phyloP scores from a whole-genome alignment of 495 filamentous ascomycete genomes.

The Pseudotulostoma volvatum region DNA sequence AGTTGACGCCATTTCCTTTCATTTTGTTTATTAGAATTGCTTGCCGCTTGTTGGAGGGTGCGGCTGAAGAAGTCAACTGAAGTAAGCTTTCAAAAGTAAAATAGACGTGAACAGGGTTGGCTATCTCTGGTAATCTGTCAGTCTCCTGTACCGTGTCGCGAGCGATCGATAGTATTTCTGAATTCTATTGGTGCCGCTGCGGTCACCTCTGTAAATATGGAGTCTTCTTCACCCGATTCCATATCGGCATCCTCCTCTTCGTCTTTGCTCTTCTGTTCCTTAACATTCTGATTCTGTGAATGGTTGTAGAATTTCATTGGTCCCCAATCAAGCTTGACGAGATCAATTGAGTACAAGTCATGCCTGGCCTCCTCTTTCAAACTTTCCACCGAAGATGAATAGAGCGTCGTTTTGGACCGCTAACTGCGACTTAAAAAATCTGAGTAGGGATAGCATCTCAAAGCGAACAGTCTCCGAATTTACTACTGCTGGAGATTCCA shows the following conservation, averaged over 20 bases:
- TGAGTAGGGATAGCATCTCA: slow-evolving; percentile 68
- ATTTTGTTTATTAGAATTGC: slow-evolving; percentile 62
- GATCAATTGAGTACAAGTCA: slow-evolving; percentile 79
- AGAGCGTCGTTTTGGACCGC: slow-evolving; percentile 82
- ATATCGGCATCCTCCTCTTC: slow-evolving; percentile 51
- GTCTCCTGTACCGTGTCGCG: slow-evolving; percentile 46
- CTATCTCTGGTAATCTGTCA: slow-evolving; percentile 27
- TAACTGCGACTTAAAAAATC: slow-evolving; percentile 84
- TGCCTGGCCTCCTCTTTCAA: slow-evolving; percentile 93
- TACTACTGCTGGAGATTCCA: slow-evolving; percentile 35
- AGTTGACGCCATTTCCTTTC: too few species aligned
- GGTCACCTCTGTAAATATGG: too few species aligned
- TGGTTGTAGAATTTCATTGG: slow-evolving; percentile 74
- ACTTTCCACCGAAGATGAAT: slow-evolving; percentile 88
- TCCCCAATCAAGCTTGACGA: slow-evolving; percentile 82
- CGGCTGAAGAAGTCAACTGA: slow-evolving; percentile 84
- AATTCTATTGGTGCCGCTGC: too few species aligned
- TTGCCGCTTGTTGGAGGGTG: slow-evolving; percentile 83
- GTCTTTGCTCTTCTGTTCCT: slow-evolving; percentile 47
- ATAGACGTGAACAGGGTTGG: slow-evolving; percentile 49
- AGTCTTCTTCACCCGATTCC: slow-evolving; percentile 38
- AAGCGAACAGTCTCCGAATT: slow-evolving; percentile 37
- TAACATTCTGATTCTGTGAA: slow-evolving; percentile 71
- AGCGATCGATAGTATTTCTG: slow-evolving; percentile 22
- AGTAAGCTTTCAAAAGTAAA: slow-evolving; percentile 80